Evolutionary conservation across 139 green algal species (phyloP).

Genomic region (Closterium sp.): DNA sequence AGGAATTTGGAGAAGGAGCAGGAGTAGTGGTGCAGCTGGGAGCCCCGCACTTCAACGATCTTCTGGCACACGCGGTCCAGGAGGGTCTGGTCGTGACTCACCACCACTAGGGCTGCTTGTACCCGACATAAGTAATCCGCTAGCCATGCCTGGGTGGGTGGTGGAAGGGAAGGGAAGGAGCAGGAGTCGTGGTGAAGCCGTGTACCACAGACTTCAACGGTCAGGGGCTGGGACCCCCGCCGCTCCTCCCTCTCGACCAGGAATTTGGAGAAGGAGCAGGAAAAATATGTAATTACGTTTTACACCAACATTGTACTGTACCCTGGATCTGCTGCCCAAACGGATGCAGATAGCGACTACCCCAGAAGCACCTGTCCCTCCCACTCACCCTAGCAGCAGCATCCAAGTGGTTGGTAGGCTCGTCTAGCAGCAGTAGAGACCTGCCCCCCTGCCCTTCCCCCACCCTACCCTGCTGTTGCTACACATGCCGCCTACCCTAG

Average conservation of each 20-base stretch:
- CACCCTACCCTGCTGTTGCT: slow-evolving; percentile 19
- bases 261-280: slow-evolving; percentile 66
- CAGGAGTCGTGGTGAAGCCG: slow-evolving; percentile 12
- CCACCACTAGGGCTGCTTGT: slow-evolving; percentile 60
- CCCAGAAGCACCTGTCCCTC: not conserved
- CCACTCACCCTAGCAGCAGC: slow-evolving; percentile 56
- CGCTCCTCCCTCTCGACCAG: slow-evolving; percentile 61
- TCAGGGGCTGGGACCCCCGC: too few relatives aligned
- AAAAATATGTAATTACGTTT: too few relatives aligned
- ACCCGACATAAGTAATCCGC: slow-evolving; percentile 60
- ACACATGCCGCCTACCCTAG: too few relatives aligned
- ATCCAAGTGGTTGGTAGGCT: slow-evolving; percentile 82
- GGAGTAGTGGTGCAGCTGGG: slow-evolving; percentile 68
- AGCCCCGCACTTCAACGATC: slow-evolving; percentile 57
- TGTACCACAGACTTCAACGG: too few relatives aligned
- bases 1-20: slow-evolving; percentile 68
- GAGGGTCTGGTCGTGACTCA: slow-evolving; percentile 72
- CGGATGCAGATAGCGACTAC: too few relatives aligned
- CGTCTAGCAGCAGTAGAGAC: slow-evolving; percentile 80
- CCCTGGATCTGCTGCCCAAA: too few relatives aligned
- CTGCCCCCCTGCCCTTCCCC: not conserved
- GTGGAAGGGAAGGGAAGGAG: not conserved
- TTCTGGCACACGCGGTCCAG: slow-evolving; percentile 55
- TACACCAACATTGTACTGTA: too few relatives aligned
- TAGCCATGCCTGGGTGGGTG: slow-evolving; percentile 64